Evolutionary conservation across 73 alveolate species (phyloP).

Genomic region (Durusdinium trenchii): DNA sequence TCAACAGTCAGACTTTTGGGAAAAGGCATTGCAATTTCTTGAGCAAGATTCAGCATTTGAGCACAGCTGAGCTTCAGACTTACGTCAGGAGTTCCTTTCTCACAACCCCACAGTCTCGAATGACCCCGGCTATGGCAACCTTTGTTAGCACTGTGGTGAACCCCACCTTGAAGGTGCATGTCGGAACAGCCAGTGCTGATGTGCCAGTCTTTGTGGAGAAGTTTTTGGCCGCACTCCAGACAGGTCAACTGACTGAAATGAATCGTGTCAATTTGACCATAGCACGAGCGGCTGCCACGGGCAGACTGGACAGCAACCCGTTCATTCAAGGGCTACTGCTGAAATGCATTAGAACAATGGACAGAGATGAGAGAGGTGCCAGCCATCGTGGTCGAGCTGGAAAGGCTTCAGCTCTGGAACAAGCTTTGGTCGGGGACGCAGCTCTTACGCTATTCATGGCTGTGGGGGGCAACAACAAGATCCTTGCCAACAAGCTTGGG

Average conservation of each 20-base stretch:
- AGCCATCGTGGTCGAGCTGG: background rate
- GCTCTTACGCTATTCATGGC: background rate
- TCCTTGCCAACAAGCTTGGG: background rate
- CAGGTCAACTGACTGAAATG: background rate
- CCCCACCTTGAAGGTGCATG: background rate
- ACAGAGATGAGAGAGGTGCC: background rate
- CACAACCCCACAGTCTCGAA: background rate
- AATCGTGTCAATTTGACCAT: background rate
- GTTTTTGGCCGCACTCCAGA: background rate
- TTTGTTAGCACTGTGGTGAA: background rate
- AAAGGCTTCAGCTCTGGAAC: background rate
- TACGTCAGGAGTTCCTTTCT: background rate
- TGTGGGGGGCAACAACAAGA: background rate
- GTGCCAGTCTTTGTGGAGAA: background rate
- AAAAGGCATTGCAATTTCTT: background rate
- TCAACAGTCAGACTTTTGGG: background rate
- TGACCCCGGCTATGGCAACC: background rate
- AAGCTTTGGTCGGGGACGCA: background rate
- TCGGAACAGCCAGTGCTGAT: background rate
- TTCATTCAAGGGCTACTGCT: background rate
- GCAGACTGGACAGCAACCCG: background rate
- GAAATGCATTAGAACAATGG: background rate
- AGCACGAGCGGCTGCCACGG: background rate
- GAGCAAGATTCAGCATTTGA: background rate
- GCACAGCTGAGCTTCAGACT: background rate